Conservation (phyloP, 1,139 yeast genomes). For the Hemisphaericaspora xylanilytica region DNA sequence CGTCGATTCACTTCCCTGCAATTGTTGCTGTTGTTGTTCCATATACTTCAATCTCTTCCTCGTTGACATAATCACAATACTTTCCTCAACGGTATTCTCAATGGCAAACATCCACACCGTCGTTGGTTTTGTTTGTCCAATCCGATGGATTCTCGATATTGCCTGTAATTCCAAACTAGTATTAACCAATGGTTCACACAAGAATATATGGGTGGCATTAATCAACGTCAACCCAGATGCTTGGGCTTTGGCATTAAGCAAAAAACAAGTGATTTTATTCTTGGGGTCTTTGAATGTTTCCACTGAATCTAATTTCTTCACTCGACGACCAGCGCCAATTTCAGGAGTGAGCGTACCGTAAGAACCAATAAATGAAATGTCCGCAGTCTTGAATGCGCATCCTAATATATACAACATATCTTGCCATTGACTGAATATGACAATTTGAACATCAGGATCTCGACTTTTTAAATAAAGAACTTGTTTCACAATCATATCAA, state of each 20-base stretch:
- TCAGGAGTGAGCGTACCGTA: slow-evolving; percentile 37
- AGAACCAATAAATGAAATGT: slow-evolving; percentile 49
- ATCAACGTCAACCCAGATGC: slow-evolving; percentile 88
- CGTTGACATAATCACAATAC: slow-evolving; percentile 62
- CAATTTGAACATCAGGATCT: slow-evolving; percentile 71
- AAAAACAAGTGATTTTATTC: slow-evolving; percentile 69
- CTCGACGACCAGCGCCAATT: slow-evolving; percentile 28
- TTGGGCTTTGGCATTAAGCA: slow-evolving; percentile 80
- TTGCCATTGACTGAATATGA: slow-evolving; percentile 86
- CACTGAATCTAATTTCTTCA: slow-evolving; percentile 43
- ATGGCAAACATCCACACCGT: slow-evolving; percentile 91
- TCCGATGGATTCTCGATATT: slow-evolving; percentile 84
- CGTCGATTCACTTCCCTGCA: slow-evolving; percentile 1
- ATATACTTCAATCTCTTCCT: slow-evolving; percentile 46
- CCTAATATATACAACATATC: slow-evolving; percentile 67
- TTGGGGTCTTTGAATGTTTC: slow-evolving; percentile 61
- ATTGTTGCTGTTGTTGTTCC: slow-evolving; percentile 9
- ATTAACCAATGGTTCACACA: slow-evolving; percentile 91
- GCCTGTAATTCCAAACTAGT: slow-evolving; percentile 88
- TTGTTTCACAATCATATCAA: slow-evolving; percentile 78
- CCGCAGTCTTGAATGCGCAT: slow-evolving; percentile 62
- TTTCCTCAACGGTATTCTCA: slow-evolving; percentile 85
- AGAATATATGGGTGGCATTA: slow-evolving; percentile 85
- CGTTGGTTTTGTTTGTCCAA: slow-evolving; percentile 80
- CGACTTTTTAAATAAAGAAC: slow-evolving; percentile 56